phyloP scores from a whole-genome alignment of 495 filamentous ascomycete genomes.

The Hypoxylon crocopeplum region DNA sequence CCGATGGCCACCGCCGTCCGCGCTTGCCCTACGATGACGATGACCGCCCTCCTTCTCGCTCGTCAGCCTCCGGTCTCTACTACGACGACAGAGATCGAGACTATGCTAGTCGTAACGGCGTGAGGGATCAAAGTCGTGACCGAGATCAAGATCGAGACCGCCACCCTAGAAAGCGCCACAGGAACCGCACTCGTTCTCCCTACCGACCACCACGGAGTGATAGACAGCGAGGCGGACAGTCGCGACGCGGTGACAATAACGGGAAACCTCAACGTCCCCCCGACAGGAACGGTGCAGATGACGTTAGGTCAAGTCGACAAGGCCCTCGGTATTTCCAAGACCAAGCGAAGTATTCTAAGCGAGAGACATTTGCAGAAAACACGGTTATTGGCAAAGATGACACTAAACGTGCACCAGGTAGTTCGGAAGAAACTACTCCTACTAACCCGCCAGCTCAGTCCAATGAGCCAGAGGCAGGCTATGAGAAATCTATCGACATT shows the following conservation, averaged over 20 bases:
- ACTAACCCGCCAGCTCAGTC: slow-evolving; percentile 12
- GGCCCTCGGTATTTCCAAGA: slow-evolving; percentile 34
- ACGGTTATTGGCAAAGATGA: slow-evolving; percentile 59
- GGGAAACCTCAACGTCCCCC: slow-evolving; percentile 29
- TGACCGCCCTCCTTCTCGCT: slow-evolving; percentile 63
- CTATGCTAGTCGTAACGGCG: slow-evolving; percentile 27
- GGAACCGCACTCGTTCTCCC: slow-evolving; percentile 74
- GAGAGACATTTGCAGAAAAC: slow-evolving; percentile 40
- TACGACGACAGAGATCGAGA: slow-evolving; percentile 62
- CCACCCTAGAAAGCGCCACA: slow-evolving; percentile 65
- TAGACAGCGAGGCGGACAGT: slow-evolving; percentile 47
- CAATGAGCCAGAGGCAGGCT: slow-evolving; percentile 45
- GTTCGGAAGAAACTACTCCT: slow-evolving; percentile 57
- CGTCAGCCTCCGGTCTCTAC: slow-evolving; percentile 51
- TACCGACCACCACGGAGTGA: slow-evolving; percentile 51
- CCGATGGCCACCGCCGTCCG: slow-evolving; percentile 54
- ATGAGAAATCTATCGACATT: slow-evolving; percentile 70
- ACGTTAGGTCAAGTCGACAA: slow-evolving; percentile 33
- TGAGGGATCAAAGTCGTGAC: slow-evolving; percentile 40
- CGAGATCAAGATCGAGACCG: slow-evolving; percentile 48
- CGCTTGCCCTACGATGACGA: slow-evolving; percentile 68
- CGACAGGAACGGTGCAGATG: slow-evolving; percentile 23
- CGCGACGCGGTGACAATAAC: slow-evolving; percentile 30
- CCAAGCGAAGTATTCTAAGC: slow-evolving; percentile 34
- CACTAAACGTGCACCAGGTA: slow-evolving; percentile 69